Evolutionary conservation across 2,329 filamentous ascomycete genomes (phyloP).

Genomic region (Cladophialophora carrionii): DNA sequence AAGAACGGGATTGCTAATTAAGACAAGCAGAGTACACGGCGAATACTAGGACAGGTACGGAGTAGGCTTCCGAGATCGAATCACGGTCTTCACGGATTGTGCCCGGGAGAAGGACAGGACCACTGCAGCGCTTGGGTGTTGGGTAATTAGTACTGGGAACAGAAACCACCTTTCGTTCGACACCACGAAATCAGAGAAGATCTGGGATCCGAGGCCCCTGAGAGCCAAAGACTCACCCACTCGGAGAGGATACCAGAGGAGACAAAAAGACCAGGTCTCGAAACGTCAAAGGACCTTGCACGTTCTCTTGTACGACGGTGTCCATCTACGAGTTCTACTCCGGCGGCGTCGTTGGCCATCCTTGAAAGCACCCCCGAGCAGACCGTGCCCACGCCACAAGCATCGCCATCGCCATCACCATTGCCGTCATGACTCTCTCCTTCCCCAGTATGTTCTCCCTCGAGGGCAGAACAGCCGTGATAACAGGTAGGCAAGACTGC

Average conservation of each 20-base stretch:
- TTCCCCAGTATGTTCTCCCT: slow-evolving; percentile 36
- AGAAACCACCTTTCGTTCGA: background rate
- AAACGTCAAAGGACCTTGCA: background rate
- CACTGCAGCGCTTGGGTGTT: background rate
- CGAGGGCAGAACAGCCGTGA: slow-evolving; percentile 48
- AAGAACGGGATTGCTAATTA: background rate
- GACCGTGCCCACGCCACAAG: background rate
- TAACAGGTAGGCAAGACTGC: slow-evolving; percentile 43
- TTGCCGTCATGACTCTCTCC: slow-evolving; percentile 14
- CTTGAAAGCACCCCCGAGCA: background rate
- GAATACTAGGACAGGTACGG: background rate
- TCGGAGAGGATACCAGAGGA: background rate
- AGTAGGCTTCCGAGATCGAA: background rate
- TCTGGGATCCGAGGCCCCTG: background rate
- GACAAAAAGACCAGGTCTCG: background rate
- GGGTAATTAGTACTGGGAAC: background rate
- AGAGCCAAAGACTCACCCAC: background rate
- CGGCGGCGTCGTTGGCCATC: background rate
- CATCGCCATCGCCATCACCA: background rate
- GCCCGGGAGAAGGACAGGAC: background rate
- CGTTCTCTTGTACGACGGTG: background rate
- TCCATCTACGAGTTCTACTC: background rate
- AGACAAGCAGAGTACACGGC: background rate
- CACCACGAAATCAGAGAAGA: background rate
- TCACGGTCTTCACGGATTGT: background rate